These are phyloP conservation scores for Aurifilum marmelostoma DNA, from an alignment of 2,329 filamentous ascomycete genomes.

Conservation along the genomic window DNA sequence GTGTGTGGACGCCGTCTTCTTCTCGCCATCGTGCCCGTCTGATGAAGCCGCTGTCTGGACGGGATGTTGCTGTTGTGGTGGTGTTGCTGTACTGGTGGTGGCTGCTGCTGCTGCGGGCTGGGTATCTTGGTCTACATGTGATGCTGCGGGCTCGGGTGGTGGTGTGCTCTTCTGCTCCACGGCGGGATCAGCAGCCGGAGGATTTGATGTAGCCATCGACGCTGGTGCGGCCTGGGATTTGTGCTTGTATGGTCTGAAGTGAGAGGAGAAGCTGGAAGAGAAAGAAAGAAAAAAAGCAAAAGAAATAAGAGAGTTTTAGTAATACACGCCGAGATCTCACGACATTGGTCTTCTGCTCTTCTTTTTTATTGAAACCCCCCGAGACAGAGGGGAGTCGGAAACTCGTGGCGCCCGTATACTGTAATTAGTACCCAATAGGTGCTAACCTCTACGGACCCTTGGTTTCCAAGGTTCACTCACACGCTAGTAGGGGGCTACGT, in stretches of 20 bases:
- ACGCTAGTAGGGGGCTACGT: no score
- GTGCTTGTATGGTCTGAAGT: not conserved
- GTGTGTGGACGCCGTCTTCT: not conserved
- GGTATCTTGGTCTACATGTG: slow-evolving; percentile 12
- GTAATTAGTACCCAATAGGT: no score
- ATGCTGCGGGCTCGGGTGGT: not conserved
- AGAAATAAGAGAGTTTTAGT: no score
- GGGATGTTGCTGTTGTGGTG: slow-evolving; percentile 8
- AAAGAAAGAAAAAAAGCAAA: not conserved
- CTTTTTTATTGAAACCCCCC: no score
- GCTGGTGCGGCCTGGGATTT: not conserved
- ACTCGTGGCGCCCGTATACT: no score
- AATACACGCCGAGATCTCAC: no score
- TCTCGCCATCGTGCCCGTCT: not conserved
- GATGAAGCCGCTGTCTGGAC: not conserved
- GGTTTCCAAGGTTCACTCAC: no score
- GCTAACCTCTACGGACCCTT: no score
- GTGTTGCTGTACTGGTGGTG: no score
- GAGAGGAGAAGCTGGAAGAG: not conserved
- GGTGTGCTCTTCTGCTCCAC: slow-evolving; percentile 7
- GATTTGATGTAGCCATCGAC: slow-evolving; percentile 23
- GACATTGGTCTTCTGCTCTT: no score
- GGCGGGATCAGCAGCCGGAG: slow-evolving; percentile 5
- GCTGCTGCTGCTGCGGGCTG: not conserved
- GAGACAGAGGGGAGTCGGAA: no score